Conservation (phyloP, 1,284 basidiomycete genomes). For the Boletus semigastroideus region DNA sequence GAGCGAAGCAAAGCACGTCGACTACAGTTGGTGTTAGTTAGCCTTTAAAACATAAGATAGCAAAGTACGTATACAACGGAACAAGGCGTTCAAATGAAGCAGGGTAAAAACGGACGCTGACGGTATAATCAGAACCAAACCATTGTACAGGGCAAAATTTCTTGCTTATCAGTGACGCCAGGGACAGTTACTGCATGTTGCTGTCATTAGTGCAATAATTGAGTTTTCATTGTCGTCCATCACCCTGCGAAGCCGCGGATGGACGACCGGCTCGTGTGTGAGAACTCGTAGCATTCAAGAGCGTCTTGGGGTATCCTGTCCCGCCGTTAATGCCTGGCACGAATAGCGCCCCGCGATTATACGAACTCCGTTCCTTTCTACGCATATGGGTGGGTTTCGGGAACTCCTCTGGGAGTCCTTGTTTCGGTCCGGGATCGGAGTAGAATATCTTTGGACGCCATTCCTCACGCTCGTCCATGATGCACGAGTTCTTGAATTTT, state of each 20-base stretch:
- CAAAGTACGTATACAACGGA: constrained; percentile 30
- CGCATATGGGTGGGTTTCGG: constrained; percentile 74
- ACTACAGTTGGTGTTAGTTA: constrained; percentile 27
- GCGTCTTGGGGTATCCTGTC: constrained; percentile 30
- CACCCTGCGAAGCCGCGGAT: constrained; percentile 13
- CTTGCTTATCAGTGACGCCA: not conserved
- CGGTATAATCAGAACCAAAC: constrained; percentile 9
- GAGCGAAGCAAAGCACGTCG: constrained; percentile 5
- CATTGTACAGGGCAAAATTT: not conserved
- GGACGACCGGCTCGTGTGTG: constrained; percentile 25
- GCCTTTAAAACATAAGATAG: constrained; percentile 36
- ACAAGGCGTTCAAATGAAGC: constrained; percentile 21
- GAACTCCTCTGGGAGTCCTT: constrained; percentile 78
- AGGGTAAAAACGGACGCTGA: constrained; percentile 5
- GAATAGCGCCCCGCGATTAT: constrained; percentile 70
- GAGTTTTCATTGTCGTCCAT: constrained; percentile 30
- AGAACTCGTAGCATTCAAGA: constrained; percentile 25
- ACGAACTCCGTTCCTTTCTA: constrained; percentile 73
- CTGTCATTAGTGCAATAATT: constrained; percentile 15
- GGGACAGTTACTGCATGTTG: constrained; percentile 5
- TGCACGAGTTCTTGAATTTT: constrained; percentile 82
- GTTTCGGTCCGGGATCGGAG: constrained; percentile 63
- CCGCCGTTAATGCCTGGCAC: constrained; percentile 43
- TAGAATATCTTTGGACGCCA: constrained; percentile 87
- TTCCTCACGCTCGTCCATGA: constrained; percentile 78